These are phyloP conservation scores for Monilinia vaccinii-corymbosi DNA, from an alignment of 2,329 filamentous ascomycete genomes.

Conservation along the genomic window DNA sequence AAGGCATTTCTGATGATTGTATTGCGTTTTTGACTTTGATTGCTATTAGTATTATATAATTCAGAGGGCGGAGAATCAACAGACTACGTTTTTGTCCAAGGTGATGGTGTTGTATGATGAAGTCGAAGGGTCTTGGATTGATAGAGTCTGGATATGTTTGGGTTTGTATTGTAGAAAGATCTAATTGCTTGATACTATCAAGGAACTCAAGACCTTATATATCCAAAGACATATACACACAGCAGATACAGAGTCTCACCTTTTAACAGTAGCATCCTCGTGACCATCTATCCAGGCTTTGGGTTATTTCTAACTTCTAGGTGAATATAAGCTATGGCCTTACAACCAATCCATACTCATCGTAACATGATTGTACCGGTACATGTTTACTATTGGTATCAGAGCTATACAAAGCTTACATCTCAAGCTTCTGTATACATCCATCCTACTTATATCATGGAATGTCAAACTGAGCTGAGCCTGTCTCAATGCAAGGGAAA, in stretches of 20 bases:
- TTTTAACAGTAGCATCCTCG: too few relatives aligned
- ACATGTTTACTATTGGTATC: too few relatives aligned
- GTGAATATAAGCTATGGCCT: background rate
- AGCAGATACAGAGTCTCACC: background rate
- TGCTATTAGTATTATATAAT: background rate
- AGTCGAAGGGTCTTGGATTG: background rate
- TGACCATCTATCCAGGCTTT: background rate
- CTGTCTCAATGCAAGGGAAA: too few relatives aligned
- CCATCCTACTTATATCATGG: too few relatives aligned
- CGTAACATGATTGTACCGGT: too few relatives aligned
- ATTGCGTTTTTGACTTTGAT: background rate
- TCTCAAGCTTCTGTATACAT: too few relatives aligned
- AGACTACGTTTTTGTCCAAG: background rate
- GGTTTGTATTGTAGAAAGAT: background rate
- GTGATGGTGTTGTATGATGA: background rate
- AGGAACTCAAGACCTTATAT: background rate
- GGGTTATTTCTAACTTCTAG: fast-evolving
- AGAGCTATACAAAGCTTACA: background rate
- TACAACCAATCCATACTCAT: too few relatives aligned
- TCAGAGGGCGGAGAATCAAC: too few relatives aligned
- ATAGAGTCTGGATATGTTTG: background rate
- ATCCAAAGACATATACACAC: background rate
- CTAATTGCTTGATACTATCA: background rate
- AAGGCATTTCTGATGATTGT: background rate
- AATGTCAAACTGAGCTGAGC: too few relatives aligned